Evolutionary conservation across 306 rosid species (phyloP).

Genomic region (Castanea mollissima): DNA sequence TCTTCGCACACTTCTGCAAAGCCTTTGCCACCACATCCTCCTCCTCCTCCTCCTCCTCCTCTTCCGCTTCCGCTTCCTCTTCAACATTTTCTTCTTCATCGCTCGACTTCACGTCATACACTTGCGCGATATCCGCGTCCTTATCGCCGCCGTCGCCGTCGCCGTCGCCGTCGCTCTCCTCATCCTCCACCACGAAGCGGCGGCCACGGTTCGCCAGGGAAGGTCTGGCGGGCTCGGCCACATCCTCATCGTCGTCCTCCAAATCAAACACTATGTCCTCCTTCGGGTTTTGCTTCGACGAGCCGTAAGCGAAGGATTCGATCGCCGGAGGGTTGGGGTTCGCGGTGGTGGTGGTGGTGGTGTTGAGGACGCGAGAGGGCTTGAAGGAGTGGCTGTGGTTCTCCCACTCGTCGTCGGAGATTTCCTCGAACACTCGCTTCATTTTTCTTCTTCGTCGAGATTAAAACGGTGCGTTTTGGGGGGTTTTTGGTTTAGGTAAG

Average conservation of each 20-base stretch:
- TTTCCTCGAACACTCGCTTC: conserved; percentile 85
- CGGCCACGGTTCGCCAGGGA: conserved; percentile 51
- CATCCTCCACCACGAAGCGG: conserved; percentile 72
- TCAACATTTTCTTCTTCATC: background rate
- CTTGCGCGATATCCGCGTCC: conserved; percentile 33
- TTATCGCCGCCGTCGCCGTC: conserved; percentile 24
- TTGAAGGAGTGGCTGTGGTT: conserved; percentile 75
- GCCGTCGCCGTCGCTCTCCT: conserved; percentile 39
- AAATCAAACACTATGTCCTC: conserved; percentile 4
- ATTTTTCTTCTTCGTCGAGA: conserved; percentile 16
- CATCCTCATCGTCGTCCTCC: conserved; percentile 61
- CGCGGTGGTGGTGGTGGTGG: background rate
- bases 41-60: conserved; percentile 29
- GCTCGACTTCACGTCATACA: conserved; percentile 42
- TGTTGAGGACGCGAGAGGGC: conserved; percentile 70
- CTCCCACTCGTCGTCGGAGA: conserved; percentile 96
- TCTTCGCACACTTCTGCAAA: conserved; percentile 76
- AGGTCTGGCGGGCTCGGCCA: conserved; percentile 21
- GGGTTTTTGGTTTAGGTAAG: background rate
- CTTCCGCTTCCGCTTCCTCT: conserved; percentile 35
- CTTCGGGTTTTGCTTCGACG: background rate
- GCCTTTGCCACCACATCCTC: conserved; percentile 82
- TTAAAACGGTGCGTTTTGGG: background rate
- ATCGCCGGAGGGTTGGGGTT: conserved; percentile 39
- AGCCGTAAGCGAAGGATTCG: conserved; percentile 64